These are phyloP conservation scores for Trichoderma sp. DNA, from an alignment of 2,329 filamentous ascomycete species.

Conservation along the genomic window DNA sequence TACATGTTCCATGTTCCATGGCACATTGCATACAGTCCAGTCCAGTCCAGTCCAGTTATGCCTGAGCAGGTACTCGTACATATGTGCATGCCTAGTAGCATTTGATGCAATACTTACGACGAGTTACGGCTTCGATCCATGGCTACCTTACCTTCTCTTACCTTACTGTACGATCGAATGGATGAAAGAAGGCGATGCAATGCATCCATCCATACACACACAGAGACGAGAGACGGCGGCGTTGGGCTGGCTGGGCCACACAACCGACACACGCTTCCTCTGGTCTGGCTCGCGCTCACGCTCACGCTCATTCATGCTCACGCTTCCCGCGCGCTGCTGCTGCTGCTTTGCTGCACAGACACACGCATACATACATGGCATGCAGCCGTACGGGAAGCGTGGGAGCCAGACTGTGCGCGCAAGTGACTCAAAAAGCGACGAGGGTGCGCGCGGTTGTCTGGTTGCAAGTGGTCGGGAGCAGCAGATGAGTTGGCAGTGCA, in stretches of 20 bases:
- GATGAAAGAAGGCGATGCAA: background rate
- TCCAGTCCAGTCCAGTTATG: background rate
- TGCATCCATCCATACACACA: background rate
- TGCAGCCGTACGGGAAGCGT: constrained; percentile 6
- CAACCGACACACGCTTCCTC: background rate
- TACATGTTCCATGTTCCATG: background rate
- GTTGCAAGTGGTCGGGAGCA: constrained; percentile 9
- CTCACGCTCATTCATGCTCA: background rate
- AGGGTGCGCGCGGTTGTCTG: constrained; percentile 15
- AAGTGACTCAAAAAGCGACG: constrained; percentile 11
- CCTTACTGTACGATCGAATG: background rate
- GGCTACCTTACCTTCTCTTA: background rate
- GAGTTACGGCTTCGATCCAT: background rate
- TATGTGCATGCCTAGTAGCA: background rate
- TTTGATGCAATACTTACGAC: background rate
- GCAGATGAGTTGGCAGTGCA: constrained; percentile 27
- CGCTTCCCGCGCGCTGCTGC: background rate
- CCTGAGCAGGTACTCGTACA: background rate
- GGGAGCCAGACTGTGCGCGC: constrained; percentile 3
- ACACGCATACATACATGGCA: constrained; percentile 10
- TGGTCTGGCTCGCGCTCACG: background rate
- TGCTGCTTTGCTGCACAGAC: background rate
- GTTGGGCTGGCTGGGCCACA: background rate
- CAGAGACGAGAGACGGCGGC: background rate
- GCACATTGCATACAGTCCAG: background rate